Evolutionary conservation across 305 asterid species (phyloP).

Genomic region (Rubia peregrina): DNA sequence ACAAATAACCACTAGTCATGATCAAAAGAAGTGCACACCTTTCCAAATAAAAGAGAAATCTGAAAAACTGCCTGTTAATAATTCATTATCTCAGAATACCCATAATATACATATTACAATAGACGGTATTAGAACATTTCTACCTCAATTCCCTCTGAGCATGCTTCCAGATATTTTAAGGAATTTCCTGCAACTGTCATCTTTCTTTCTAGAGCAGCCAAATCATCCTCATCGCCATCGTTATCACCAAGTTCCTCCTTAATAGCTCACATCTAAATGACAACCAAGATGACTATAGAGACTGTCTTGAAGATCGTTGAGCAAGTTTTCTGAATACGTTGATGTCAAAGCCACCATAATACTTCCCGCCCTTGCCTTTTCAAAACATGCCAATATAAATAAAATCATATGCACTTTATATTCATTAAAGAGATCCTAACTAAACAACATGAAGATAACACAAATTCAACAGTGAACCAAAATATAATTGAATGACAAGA

Average conservation of each 20-base stretch:
- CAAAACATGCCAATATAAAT: too few species aligned
- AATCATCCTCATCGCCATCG: constrained; percentile 94
- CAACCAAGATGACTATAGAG: not conserved
- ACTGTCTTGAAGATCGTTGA: too few species aligned
- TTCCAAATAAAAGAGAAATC: not conserved
- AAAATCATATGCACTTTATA: too few species aligned
- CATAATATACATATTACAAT: not conserved
- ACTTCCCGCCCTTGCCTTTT: too few species aligned
- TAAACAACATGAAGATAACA: too few species aligned
- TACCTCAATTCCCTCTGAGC: constrained; percentile 94
- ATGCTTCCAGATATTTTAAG: constrained; percentile 90
- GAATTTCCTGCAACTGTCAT: constrained; percentile 95
- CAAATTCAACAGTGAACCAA: too few species aligned
- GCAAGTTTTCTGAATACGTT: too few species aligned
- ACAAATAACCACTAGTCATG: not conserved
- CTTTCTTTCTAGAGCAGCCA: constrained; percentile 90
- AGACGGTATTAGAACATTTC: not conserved
- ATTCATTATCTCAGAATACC: not conserved
- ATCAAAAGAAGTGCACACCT: not conserved
- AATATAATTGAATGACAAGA: too few species aligned
- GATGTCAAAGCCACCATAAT: too few species aligned
- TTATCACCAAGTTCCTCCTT: constrained; percentile 98
- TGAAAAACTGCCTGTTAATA: not conserved
- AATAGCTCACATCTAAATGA: constrained; percentile 90
- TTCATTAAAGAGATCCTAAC: too few species aligned